Percentiles rank a stretch among this genome's conserved stretches.
Evolutionary conservation across 371 early-diverging fungal genomes (phyloP).

Genomic region (Blakeslea trispora): DNA sequence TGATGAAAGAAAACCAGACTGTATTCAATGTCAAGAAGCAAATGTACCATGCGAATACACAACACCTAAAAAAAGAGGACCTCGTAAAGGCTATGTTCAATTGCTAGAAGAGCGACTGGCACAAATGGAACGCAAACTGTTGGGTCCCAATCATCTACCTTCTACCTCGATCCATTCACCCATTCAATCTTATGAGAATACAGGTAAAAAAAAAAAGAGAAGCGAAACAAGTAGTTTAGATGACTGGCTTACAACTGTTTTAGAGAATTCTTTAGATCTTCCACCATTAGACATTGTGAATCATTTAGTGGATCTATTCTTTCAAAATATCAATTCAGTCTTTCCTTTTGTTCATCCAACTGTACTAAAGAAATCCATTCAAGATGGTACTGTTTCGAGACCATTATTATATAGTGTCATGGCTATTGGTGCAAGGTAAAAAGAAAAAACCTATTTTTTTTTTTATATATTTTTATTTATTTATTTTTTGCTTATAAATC

Average conservation of each 20-base stretch:
- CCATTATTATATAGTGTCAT: conserved; percentile 45
- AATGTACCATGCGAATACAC: conserved; percentile 69
- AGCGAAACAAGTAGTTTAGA: neutral
- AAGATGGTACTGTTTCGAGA: conserved; percentile 36
- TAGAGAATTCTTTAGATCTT: conserved; percentile 25
- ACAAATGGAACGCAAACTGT: conserved; percentile 63
- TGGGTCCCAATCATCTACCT: conserved; percentile 15
- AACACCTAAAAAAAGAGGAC: conserved; percentile 74
- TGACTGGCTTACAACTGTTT: too few relatives aligned
- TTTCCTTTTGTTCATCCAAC: conserved; percentile 56
- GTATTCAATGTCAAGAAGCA: conserved; percentile 74
- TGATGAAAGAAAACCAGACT: conserved; percentile 76
- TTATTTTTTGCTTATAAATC: neutral
- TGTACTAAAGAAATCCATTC: conserved; percentile 30
- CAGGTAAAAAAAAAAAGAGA: conserved; percentile 7
- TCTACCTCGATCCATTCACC: conserved; percentile 15
- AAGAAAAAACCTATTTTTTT: too few relatives aligned
- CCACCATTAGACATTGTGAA: conserved; percentile 51
- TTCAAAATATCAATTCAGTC: conserved; percentile 54
- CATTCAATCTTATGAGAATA: conserved; percentile 20
- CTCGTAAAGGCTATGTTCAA: conserved; percentile 79
- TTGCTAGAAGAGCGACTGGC: conserved; percentile 69
- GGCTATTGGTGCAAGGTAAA: conserved; percentile 47
- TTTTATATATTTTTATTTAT: neutral
- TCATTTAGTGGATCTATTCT: conserved; percentile 60